Evolutionary conservation across 2,329 filamentous ascomycete genomes (phyloP), one percentile per base, ranked within the genome.

Genomic region (Diaporthe citriasiana): DNA sequence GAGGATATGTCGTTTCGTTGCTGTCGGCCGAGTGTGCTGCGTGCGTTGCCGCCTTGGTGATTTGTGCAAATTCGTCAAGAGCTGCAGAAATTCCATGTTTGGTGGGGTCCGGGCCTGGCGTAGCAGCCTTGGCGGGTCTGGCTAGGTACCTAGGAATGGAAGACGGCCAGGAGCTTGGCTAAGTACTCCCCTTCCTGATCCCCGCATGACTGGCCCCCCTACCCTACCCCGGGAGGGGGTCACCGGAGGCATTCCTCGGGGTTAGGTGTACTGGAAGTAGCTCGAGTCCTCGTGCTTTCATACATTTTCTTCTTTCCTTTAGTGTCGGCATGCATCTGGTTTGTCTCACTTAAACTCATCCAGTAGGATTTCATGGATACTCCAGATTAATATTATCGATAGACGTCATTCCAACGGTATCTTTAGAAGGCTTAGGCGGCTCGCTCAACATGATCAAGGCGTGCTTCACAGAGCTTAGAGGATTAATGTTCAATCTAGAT

Each of bases 11-110:
- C 27, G 47, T 45, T 3, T 40, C 45, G 47, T 40, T 65, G 33
- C n/a, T 65, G 35, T 66, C 25, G 56, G 45, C 33, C 56, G 55
- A 53, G 30, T 50, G 57, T 27, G 40, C 40, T 25, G 57, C 57
- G 12, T 66, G 3, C 33, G 25, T 25, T 65, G 60, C 60, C 60
- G 45, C 13, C 40, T 25, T 50, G 27, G 38, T 40, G 71, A 42
- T 38, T 17, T 53, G 57, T 60, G 66, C 51, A 66, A 70, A 74
- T 74, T 74, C 56, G 70, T 69, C 70, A 71, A 71, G 45, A 65
- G 47, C 56, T 59, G 70, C 73, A 71, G 63, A 74, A 74, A 72
- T 74, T 66, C 59, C 47, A 65, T 70, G 70, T 73, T 73, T 74
- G 72, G 72, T 74, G 73, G 73, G 73, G 73, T 74, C 66, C n/a